Conservation (phyloP, 352 stramenopile genomes). For the Globisporangium spiculum region DNA sequence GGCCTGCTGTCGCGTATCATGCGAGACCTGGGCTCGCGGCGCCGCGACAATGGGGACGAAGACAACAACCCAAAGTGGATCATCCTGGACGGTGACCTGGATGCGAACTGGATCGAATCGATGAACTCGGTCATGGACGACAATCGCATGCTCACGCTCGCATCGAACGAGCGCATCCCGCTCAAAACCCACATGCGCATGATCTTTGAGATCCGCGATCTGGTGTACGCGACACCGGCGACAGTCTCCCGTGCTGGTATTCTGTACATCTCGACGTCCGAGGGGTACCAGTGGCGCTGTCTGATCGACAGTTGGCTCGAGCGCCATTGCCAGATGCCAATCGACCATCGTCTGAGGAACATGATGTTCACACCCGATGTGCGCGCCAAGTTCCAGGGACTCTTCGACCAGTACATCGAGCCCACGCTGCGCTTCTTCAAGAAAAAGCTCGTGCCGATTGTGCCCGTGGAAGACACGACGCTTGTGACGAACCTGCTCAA, state of each 20-base stretch:
- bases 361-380: conserved; percentile 81
- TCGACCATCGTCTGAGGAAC: conserved; percentile 64
- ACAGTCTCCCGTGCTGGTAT: conserved; percentile 95
- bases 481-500: conserved; percentile 92
- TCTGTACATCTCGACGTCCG: conserved; percentile 94
- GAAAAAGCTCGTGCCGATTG: conserved; percentile 90
- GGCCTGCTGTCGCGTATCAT: conserved; percentile 95
- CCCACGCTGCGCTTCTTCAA: conserved; percentile 92
- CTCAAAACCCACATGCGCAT: conserved; percentile 96
- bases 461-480: conserved; percentile 93
- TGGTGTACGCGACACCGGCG: conserved; percentile 94
- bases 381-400: conserved; percentile 71
- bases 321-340: conserved; percentile 55
- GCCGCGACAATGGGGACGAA: conserved; percentile 85
- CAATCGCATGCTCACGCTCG: conserved; percentile 95
- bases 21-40: conserved; percentile 91
- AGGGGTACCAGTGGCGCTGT: conserved; percentile 94
- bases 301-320: conserved; percentile 94
- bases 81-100: conserved; percentile 95
- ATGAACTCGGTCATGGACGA: conserved; percentile 98
- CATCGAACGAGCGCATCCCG: conserved; percentile 96
- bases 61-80: conserved; percentile 97
- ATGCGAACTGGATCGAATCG: conserved; percentile 98
- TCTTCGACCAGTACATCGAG: conserved; percentile 93
- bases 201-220: conserved; percentile 97